Base-by-base conservation (phyloP, 441 rosid genomes). In the Dalechampia spathulata region DNA sequence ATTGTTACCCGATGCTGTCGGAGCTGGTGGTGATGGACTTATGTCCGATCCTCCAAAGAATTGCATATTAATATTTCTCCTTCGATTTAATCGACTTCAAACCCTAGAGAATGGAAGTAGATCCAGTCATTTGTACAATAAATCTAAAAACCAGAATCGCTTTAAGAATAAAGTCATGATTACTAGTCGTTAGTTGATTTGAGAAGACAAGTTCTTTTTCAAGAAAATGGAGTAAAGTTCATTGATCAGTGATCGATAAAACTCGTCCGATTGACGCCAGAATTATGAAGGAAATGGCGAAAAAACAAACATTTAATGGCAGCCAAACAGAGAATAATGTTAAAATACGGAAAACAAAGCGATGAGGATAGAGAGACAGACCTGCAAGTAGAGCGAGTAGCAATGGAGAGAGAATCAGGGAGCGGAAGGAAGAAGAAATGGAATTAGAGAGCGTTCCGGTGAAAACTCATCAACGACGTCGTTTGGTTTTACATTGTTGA, bases 41-140 rank as follows among this genome's bases (percentile, higher is more conserved):
- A 85, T 75, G 73, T 85, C 97, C 1, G 94, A 85, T 32, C 96
- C 88, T 40, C 99, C 97, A 57, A 92, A 86, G 75, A 92, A 92
- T 66, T 92, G 97, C 99, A 86, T 89, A 12, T 22, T 36, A 16
- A 12, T 38, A 13, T 14, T 39, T 39, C 5, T 16, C 23, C 42
- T 2, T 37, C 38, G n/a, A 43, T 14, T 13, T 49, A 27, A 40
- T 41, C 15, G 23, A 22, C n/a, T 28, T 41, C 14, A 21, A 30
- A 22, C 49, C 39, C 64, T 43, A 30, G 16, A 50, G 15, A 41
- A 58, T 57, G 20, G 19, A 15, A 19, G 30, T 21, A 60, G 64
- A 60, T 60, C 57, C 21, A 50, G 10, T 36, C 57, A 34, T 22
- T 23, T 47, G 30, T 32, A 46, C 6, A 22, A 34, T 10, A n/a